Evolutionary conservation across 2,329 filamentous ascomycete genomes (phyloP), one percentile per base, ranked within the genome.

Genomic region (Tolypocladium inflatum): DNA sequence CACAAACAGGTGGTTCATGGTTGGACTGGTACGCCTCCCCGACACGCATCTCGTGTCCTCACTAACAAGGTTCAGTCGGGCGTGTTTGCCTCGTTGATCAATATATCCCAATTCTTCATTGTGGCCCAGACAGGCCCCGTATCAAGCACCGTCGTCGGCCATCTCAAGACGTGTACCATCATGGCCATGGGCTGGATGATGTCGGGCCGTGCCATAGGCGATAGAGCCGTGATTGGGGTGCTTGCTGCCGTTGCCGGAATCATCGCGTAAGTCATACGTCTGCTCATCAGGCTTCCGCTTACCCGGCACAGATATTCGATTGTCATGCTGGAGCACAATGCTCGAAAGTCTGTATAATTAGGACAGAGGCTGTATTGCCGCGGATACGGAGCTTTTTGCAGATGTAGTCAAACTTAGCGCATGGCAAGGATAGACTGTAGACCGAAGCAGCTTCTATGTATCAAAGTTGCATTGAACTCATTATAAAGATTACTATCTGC

Each of bases 101-200:
- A 88, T 67, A 78, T 86, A 66, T 83, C 80, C 19, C 81, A 82
- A 66, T 84, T 84, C 62, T 86, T 84, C 68, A 84, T 86, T 60
- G 78, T 85, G 50, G 82, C 80, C 3, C 79, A 83, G 67, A 82
- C 80, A 0, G 84, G 84, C 0, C 81, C 84, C 0, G 83, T 87
- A 4, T 83, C 83, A 9, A 86, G 83, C 63, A 86, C 84, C 0
- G 83, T 88, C 1, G 83, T 87, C 19, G 85, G 84, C 0, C 84
- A 87, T 64, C 73, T 85, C 41, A 87, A 87, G 71, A 87, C 84
- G 0, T 86, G 83, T 64, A 80, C 80, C 6, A 86, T 87, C 62
- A 83, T 87, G n/a, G 78, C 79, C 21, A 70, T 87, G 5, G 84
- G 84, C 37, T 87, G 84, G 84, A 73, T 76, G 58, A 76, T 73